Conservation (phyloP, 2,329 filamentous ascomycete species). For the Arthrobotrys megalospora region DNA sequence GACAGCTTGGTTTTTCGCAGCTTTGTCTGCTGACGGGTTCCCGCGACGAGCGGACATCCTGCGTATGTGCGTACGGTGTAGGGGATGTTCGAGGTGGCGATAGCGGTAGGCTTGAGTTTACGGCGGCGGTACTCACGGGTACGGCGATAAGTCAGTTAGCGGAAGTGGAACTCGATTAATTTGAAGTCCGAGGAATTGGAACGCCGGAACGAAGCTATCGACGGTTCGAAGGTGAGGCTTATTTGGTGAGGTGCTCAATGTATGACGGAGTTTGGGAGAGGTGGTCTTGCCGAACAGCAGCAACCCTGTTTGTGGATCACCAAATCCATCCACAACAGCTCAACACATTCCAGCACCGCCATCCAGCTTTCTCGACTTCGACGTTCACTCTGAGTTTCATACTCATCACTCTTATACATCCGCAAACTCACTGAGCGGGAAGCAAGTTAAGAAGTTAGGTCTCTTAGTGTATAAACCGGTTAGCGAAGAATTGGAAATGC, state of each 20-base stretch:
- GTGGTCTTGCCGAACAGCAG: slow-evolving; percentile 51
- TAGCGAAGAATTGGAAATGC: too few relatives aligned
- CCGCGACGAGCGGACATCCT: slow-evolving; percentile 81
- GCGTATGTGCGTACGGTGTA: slow-evolving; percentile 25
- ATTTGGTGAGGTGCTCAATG: slow-evolving; percentile 23
- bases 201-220: slow-evolving; percentile 4
- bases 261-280: slow-evolving; percentile 57
- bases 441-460: too few relatives aligned
- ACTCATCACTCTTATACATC: too few relatives aligned
- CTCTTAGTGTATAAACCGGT: too few relatives aligned
- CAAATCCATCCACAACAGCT: slow-evolving; percentile 47
- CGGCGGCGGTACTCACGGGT: not conserved
- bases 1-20: slow-evolving; percentile 91
- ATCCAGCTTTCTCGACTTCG: not conserved
- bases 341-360: slow-evolving; percentile 20
- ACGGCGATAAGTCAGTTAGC: not conserved
- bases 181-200: slow-evolving; percentile 1
- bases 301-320: slow-evolving; percentile 26
- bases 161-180: not conserved
- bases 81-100: not conserved
- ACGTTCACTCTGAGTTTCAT: not conserved
- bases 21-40: slow-evolving; percentile 85
- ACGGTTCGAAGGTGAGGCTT: slow-evolving; percentile 17
- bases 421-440: too few relatives aligned
- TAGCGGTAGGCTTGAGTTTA: slow-evolving; percentile 4